A percentile compares a stretch with the other conserved stretches of the same genome.
Conservation (phyloP, 352 stramenopile genomes). For the Plasmopara viticola region DNA sequence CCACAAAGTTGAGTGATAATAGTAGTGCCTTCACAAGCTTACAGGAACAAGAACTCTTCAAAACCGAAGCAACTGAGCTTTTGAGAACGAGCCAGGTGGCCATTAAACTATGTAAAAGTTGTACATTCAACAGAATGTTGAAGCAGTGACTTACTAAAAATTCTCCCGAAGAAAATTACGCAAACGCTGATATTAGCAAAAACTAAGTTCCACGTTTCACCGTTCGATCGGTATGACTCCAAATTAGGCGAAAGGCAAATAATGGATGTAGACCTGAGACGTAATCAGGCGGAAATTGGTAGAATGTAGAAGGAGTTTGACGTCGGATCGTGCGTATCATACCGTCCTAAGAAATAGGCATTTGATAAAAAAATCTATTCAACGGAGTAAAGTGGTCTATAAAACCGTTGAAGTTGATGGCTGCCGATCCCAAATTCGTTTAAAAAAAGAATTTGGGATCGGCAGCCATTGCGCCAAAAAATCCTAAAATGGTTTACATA, state of each 20-base stretch:
- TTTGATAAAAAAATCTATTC: background rate
- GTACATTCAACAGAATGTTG: background rate
- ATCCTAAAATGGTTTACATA: background rate
- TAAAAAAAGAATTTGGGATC: too few species aligned
- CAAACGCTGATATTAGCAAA: constrained; percentile 15
- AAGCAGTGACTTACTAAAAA: background rate
- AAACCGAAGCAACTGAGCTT: background rate
- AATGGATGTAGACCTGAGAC: background rate
- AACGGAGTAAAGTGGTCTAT: background rate
- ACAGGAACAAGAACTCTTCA: background rate
- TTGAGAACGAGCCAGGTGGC: background rate
- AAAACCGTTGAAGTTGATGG: background rate
- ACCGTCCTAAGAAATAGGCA: constrained; percentile 11
- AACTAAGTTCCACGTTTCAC: constrained; percentile 35
- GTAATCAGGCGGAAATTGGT: background rate
- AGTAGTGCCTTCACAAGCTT: background rate
- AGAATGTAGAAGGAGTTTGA: constrained; percentile 11
- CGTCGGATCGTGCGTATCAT: background rate
- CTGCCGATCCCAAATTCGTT: background rate
- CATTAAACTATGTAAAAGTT: background rate
- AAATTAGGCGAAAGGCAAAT: constrained; percentile 16
- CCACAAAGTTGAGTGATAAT: background rate
- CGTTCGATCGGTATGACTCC: constrained; percentile 3
- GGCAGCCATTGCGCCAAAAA: too few species aligned
- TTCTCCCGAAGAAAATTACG: background rate